Conservation (phyloP, 2,329 filamentous ascomycete species). For the Fusarium sp. region DNA sequence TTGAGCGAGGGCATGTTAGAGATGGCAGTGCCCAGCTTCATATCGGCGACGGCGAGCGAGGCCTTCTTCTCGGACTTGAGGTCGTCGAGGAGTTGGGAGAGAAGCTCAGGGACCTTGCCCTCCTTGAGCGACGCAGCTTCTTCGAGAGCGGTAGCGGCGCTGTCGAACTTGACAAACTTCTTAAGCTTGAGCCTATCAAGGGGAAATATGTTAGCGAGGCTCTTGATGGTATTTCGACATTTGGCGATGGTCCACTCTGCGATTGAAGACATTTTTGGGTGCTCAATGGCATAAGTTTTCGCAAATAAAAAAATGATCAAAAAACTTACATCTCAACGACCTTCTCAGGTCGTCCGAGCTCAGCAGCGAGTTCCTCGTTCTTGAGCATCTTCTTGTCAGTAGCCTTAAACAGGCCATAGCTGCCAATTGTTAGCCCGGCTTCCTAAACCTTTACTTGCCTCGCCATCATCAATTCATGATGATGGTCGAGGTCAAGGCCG, state of each 20-base stretch:
- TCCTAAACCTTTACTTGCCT: conserved; percentile 13
- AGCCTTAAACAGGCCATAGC: conserved; percentile 98
- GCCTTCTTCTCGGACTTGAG: conserved; percentile 99
- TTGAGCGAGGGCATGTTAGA: conserved; percentile 90
- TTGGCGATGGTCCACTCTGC: conserved; percentile 13
- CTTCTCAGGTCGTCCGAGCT: conserved; percentile 83
- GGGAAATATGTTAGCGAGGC: conserved; percentile 7
- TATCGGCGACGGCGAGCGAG: conserved; percentile 91
- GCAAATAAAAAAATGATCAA: conserved; percentile 3
- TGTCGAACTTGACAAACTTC: conserved; percentile 97
- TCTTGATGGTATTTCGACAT: neutral
- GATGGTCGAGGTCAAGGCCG: conserved; percentile 6
- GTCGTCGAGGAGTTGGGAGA: conserved; percentile 82
- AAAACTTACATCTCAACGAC: conserved; percentile 81
- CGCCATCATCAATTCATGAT: conserved; percentile 11
- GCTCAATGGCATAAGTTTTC: conserved; percentile 6
- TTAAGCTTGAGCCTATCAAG: conserved; percentile 84
- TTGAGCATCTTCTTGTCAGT: conserved; percentile 98
- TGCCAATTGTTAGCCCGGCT: conserved; percentile 55
- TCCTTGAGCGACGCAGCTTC: conserved; percentile 90
- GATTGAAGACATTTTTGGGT: conserved; percentile 4
- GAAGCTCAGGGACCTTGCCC: conserved; percentile 91
- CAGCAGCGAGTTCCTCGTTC: conserved; percentile 79
- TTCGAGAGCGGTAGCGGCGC: conserved; percentile 87
- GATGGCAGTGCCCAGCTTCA: conserved; percentile 91